Conservation (phyloP, 2,329 filamentous ascomycete genomes). For the Fusarium haematococcum region DNA sequence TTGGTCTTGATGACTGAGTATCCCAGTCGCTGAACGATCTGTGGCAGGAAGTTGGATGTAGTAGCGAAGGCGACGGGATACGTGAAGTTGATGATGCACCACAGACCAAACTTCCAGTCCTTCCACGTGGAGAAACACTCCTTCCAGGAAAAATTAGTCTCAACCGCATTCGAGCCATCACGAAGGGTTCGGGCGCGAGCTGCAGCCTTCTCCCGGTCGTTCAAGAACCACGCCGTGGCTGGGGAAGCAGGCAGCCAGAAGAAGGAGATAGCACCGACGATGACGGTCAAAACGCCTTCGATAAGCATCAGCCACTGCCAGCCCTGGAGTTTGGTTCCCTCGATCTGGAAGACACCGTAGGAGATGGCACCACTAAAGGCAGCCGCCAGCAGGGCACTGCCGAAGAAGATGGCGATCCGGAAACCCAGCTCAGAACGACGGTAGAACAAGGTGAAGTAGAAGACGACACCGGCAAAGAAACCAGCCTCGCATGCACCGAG, state of each 20-base stretch:
- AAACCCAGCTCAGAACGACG: background rate
- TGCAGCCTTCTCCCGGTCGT: background rate
- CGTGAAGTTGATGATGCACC: background rate
- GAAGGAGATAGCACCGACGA: background rate
- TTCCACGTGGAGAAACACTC: background rate
- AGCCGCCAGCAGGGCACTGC: background rate
- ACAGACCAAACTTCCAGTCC: background rate
- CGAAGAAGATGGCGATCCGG: background rate
- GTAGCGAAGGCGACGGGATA: background rate
- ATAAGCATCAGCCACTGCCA: background rate
- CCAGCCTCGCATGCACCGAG: background rate
- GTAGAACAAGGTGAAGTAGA: background rate
- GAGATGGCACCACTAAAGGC: constrained; percentile 37
- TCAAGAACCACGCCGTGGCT: background rate
- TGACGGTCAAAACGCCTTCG: background rate
- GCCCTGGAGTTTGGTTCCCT: background rate
- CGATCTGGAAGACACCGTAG: constrained; percentile 39
- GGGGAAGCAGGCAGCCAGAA: background rate
- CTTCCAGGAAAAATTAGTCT: background rate
- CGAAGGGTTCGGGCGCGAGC: background rate
- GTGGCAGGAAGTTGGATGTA: background rate
- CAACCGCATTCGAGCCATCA: background rate
- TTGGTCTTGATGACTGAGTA: background rate
- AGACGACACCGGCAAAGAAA: background rate
- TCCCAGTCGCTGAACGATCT: background rate